Base-by-base conservation (phyloP, 768 basidiomycete species). In the Antrodiella citrinella region DNA sequence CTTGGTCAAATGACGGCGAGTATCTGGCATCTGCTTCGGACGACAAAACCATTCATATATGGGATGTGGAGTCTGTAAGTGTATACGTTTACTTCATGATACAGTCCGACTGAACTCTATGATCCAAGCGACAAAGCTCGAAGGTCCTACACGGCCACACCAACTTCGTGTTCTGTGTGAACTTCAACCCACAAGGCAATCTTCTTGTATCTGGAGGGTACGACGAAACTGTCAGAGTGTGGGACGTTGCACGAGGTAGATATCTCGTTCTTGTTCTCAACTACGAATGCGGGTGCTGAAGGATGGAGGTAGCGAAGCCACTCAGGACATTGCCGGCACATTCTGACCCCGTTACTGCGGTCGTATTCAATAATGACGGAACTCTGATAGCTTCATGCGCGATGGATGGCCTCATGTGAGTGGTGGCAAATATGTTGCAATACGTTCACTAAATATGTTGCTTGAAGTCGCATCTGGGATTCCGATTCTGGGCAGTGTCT, bases 341-440 rank as follows among this genome's bases (percentile, higher is more conserved):
- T 71, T 94, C 94, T 2, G 96, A 98, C 66, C 94, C 96, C 11
- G 91, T 98, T 25, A 95, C 92, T 40, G 85, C 90, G 10, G 92
- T 98, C 4, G 80, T 81, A 51, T 99, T 96, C 74, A 97, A 90
- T 65, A 80, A 85, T 56, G 95, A 98, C 56, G 96, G 96, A 4
- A 94, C 91, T 5, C 81, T 98, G 56, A 85, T 99, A 22, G 87
- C 91, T 2, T 95, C 92, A 15, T 91, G 89, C 58, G 90, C 92
- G 10, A 95, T 93, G 86, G 96, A 99, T 65, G 96, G 95, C 4
- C 68, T 98, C 40, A 95, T 98, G 96, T 97, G 56, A 67, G 85
- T 69, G 26, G 24, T 23, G 35, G 4, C 24, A 13, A n/a, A 30
- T 45, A 26, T 23, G n/a, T 21, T 50, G 35, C 2, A 20, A 48